Percentiles rank a stretch among this genome's conserved stretches.
phyloP scores from a whole-genome alignment of 169 alveolate species.

The Miamiensis avidus region DNA sequence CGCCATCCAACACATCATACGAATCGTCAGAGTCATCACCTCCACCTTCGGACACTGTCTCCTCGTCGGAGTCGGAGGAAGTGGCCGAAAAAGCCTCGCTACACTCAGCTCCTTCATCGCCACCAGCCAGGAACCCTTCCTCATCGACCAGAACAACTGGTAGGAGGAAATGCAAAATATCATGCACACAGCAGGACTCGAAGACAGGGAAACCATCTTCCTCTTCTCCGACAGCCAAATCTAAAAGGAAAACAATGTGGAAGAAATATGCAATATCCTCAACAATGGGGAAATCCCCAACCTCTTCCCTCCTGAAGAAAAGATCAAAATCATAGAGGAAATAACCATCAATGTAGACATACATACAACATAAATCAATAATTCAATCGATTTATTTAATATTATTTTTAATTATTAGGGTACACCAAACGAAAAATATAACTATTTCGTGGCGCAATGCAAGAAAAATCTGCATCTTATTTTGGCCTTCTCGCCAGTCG shows the following conservation, averaged over 20 bases:
- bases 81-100: constrained; percentile 85
- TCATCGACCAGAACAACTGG: constrained; percentile 62
- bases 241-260: constrained; percentile 73
- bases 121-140: constrained; percentile 44
- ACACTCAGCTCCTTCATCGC: constrained; percentile 79
- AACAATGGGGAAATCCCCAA: constrained; percentile 89
- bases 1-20: constrained; percentile 86
- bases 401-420: constrained; percentile 7
- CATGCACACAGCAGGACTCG: constrained; percentile 78
- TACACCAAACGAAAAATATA: constrained; percentile 45
- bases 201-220: constrained; percentile 71
- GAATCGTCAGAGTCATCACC: constrained; percentile 79
- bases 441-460: constrained; percentile 70
- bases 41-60: constrained; percentile 83
- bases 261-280: constrained; percentile 82
- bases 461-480: constrained; percentile 77
- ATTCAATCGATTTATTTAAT: neutral
- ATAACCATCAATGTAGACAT: constrained; percentile 34
- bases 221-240: constrained; percentile 79
- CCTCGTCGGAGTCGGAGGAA: constrained; percentile 88
- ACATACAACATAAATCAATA: neutral
- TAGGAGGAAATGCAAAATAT: constrained; percentile 75
- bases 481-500: constrained; percentile 83
- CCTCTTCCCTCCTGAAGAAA: constrained; percentile 75
- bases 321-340: constrained; percentile 67